Base-by-base conservation (phyloP, 352 stramenopile species). In the Globisporangium emineosum region DNA sequence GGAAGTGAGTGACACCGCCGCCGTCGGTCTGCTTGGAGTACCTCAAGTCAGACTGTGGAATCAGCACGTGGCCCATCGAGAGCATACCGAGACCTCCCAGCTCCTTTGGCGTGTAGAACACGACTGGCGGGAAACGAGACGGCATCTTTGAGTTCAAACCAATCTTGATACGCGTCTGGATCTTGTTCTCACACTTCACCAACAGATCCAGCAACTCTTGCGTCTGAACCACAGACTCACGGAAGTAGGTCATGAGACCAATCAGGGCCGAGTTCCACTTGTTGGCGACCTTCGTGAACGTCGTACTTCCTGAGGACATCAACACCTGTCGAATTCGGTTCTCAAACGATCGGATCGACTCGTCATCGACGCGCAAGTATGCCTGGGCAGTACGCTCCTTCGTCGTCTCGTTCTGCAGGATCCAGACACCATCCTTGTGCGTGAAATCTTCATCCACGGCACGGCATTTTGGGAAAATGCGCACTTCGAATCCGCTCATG, bases 151-250 rank as follows among this genome's bases (percentile, higher is more conserved):
- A 99, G 88, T 99, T 99, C 56, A 99, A 75, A 6, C 98, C 98
- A 64, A 99, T 99, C 86, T 99, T 99, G 78, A 99, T 99, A 77
- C 98, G 89, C 53, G 97, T 99, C 76, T 99, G 98, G 67, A 99
- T 99, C 83, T 99, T 99, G 80, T 99, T 99, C 71, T 99, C 98
- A 71, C 98, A 99, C 78, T 99, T 99, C 33, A 99, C 98, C 8
- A 99, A 81, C 40, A 99, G 73, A 77, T 99, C 98, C 47, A 99
- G 82, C n/a, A 99, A 81, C 72, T 99, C 97, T 77, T 99, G 97
- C 4, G 97, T 99, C 72, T 99, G 98, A 19, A 99, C 88, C 9
- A 99, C 98, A 47, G 97, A 98, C 76, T 99, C 98, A 32, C 98
- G 92, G 74, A 98, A 99, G 76, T 99, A 99, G 23, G 97, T 99